phyloP scores from a whole-genome alignment of 306 rosid genomes.

The Ormosia semicastrata region DNA sequence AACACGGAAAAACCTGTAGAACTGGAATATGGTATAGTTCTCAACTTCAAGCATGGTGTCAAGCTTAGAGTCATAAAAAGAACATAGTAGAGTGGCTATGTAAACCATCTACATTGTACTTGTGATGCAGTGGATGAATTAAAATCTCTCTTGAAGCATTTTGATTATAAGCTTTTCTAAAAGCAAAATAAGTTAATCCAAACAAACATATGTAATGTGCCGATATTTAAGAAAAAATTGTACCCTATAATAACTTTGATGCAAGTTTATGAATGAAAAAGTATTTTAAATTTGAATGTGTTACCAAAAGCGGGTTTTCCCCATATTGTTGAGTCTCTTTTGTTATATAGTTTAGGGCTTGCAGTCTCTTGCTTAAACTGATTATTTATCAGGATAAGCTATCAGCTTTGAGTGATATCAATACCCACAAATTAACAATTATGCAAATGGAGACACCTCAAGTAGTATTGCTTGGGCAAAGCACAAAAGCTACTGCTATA shows the following conservation, averaged over 20 bases:
- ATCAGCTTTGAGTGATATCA: not conserved
- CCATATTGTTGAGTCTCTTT: not conserved
- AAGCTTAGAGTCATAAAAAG: constrained; percentile 70
- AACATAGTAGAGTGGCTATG: not conserved
- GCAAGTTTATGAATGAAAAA: not conserved
- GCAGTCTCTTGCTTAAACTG: not conserved
- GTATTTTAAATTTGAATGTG: not conserved
- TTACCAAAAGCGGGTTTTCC: not conserved
- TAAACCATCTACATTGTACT: not conserved
- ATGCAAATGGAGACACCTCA: constrained; percentile 20
- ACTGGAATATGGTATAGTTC: constrained; percentile 82
- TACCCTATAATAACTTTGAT: not conserved
- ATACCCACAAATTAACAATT: constrained; percentile 9
- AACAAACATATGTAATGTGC: not conserved
- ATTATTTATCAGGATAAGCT: not conserved
- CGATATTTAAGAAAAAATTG: not conserved
- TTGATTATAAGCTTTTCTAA: not conserved
- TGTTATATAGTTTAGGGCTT: not conserved
- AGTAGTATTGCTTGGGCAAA: constrained; percentile 15
- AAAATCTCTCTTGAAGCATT: not conserved
- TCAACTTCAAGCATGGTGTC: constrained; percentile 83
- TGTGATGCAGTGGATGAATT: not conserved
- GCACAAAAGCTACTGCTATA: constrained; percentile 24
- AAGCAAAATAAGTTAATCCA: not conserved
- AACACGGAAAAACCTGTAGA: constrained; percentile 75